Conservation (phyloP, 805 yeast genomes). For the Zygoascus biomembranicola region DNA sequence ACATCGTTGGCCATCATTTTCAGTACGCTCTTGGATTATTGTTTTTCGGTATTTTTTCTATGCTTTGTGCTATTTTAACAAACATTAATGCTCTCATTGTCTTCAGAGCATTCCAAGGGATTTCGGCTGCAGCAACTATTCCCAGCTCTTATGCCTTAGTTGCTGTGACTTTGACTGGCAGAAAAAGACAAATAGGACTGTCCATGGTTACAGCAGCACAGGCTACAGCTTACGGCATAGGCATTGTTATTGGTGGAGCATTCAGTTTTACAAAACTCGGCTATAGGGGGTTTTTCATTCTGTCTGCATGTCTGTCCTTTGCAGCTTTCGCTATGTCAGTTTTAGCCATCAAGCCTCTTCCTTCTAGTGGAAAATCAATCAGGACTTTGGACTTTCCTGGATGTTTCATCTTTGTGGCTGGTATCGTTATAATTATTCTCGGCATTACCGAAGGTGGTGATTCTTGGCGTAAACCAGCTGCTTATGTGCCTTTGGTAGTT, state of each 20-base stretch:
- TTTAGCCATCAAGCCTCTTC: not conserved
- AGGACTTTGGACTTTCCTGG: not conserved
- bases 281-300: not conserved
- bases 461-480: not conserved
- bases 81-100: not conserved
- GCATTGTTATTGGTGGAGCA: not conserved
- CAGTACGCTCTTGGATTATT: conserved; percentile 26
- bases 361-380: too few relatives aligned
- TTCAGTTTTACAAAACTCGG: not conserved
- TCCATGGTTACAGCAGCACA: not conserved
- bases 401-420: not conserved
- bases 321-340: not conserved
- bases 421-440: not conserved
- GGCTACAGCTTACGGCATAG: not conserved
- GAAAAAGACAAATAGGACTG: not conserved
- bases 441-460: not conserved
- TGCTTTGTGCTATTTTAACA: conserved; percentile 8
- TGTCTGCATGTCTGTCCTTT: not conserved
- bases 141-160: not conserved
- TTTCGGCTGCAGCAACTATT: not conserved
- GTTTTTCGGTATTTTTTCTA: conserved; percentile 22
- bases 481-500: not conserved
- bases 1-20: conserved; percentile 33
- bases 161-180: not conserved
- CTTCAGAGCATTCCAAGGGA: not conserved